Conservation (phyloP, 768 basidiomycete species). For the Mycena venus region DNA sequence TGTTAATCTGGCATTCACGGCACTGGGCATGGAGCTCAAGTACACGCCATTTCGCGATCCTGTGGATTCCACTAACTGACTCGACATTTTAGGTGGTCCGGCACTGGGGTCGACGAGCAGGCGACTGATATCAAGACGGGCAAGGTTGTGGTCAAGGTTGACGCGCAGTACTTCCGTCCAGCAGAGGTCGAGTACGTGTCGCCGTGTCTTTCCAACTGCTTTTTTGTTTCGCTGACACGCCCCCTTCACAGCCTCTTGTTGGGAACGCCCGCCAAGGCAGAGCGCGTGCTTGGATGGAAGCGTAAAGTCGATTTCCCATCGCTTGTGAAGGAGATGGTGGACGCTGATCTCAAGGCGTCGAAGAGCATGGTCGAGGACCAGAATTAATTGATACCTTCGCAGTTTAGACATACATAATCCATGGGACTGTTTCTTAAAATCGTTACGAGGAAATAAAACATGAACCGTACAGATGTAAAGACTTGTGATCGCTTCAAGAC, state of each 20-base stretch:
- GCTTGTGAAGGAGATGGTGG: constrained; percentile 94
- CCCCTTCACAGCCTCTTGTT: constrained; percentile 72
- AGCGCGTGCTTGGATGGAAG: constrained; percentile 91
- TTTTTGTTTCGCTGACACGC: constrained; percentile 21
- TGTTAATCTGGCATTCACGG: constrained; percentile 87
- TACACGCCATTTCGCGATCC: constrained; percentile 45
- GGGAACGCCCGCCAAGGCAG: constrained; percentile 93
- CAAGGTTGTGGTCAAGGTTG: constrained; percentile 85
- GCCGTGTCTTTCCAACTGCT: not conserved
- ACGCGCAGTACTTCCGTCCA: constrained; percentile 92
- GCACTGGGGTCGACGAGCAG: constrained; percentile 81
- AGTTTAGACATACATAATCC: constrained; percentile 10
- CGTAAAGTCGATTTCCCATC: constrained; percentile 86
- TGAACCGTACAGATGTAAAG: not conserved
- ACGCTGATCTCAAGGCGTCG: constrained; percentile 81
- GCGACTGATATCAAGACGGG: constrained; percentile 79
- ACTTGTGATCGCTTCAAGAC: too few species aligned
- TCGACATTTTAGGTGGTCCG: constrained; percentile 73
- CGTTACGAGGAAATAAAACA: not conserved
- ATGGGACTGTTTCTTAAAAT: not conserved
- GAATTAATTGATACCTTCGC: constrained; percentile 61
- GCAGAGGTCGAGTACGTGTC: constrained; percentile 91
- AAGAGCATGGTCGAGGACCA: constrained; percentile 86
- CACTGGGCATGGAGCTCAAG: constrained; percentile 77
- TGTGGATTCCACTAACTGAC: constrained; percentile 9